Conservation (phyloP, 192 early-diverging fungal genomes). For the Backusella australiensis region DNA sequence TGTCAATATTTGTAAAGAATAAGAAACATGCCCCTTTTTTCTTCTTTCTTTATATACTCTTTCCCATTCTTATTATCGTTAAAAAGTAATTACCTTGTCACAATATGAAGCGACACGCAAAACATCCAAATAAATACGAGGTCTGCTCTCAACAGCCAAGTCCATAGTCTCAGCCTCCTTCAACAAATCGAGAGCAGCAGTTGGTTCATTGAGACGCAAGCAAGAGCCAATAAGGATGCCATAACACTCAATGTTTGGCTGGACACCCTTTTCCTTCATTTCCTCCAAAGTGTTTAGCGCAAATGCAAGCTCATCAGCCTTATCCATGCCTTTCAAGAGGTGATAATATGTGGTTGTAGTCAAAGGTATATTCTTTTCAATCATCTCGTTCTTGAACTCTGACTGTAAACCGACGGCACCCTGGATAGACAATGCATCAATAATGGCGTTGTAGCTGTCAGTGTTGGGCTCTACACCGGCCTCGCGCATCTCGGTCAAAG, state of each 20-base stretch:
- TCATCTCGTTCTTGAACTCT: constrained; percentile 15
- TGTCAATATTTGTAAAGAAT: background rate
- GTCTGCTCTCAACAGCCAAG: constrained; percentile 29
- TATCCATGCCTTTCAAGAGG: constrained; percentile 36
- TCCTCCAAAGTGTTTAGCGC: constrained; percentile 40
- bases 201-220: constrained; percentile 27
- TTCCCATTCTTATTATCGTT: background rate
- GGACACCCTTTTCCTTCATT: constrained; percentile 35
- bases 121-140: constrained; percentile 38
- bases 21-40: background rate
- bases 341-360: constrained; percentile 35
- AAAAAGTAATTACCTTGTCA: constrained; percentile 31
- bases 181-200: constrained; percentile 39
- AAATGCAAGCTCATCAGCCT: constrained; percentile 31
- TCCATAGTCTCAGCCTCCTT: constrained; percentile 41
- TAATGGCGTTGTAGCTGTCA: constrained; percentile 37
- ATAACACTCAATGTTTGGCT: constrained; percentile 30
- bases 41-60: no score
- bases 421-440: constrained; percentile 11
- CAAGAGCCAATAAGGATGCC: constrained; percentile 30
- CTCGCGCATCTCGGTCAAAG: constrained; percentile 38
- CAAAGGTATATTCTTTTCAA: constrained; percentile 11
- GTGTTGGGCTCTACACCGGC: constrained; percentile 32
- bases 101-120: constrained; percentile 41
- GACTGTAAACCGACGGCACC: background rate